Conservation (phyloP, 164 flowering plant species). For the Saururus chinensis region DNA sequence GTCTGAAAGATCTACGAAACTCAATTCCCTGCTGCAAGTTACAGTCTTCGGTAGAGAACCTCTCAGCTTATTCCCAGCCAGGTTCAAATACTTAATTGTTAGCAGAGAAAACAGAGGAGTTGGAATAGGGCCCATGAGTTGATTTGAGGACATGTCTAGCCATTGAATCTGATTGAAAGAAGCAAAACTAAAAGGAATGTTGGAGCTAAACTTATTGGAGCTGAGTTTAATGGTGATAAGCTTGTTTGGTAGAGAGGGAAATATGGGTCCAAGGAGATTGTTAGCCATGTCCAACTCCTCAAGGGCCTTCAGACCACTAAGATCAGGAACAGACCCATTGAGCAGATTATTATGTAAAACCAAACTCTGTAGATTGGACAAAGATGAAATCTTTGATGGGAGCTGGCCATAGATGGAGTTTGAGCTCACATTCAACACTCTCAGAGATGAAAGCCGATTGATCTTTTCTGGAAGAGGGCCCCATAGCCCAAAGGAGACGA, state of each 20-base stretch:
- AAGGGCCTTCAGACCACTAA: slow-evolving; percentile 28
- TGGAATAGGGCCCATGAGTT: slow-evolving; percentile 49
- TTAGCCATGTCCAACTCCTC: slow-evolving; percentile 51
- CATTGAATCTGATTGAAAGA: slow-evolving; percentile 27
- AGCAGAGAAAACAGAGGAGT: slow-evolving; percentile 45
- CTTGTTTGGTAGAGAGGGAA: slow-evolving; percentile 44
- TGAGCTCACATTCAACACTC: slow-evolving; percentile 56
- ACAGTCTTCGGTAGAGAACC: slow-evolving; percentile 35
- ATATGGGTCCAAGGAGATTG: slow-evolving; percentile 49
- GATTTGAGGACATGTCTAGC: slow-evolving; percentile 52
- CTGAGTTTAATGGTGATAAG: slow-evolving; percentile 33
- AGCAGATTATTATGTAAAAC: slow-evolving; percentile 56
- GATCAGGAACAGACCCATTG: slow-evolving; percentile 70
- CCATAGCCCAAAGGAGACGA: slow-evolving; percentile 80
- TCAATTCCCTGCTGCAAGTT: slow-evolving; percentile 36
- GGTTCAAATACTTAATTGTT: slow-evolving; percentile 39
- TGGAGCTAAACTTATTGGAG: slow-evolving; percentile 50
- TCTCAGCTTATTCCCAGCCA: slow-evolving; percentile 48
- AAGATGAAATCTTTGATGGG: slow-evolving; percentile 26
- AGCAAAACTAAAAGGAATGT: slow-evolving; percentile 31
- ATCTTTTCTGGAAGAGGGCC: slow-evolving; percentile 62
- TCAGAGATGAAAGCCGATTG: slow-evolving; percentile 39
- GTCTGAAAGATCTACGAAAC: slow-evolving; percentile 55
- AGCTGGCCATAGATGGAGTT: slow-evolving; percentile 59
- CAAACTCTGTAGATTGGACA: slow-evolving; percentile 34